These are phyloP conservation scores for Pseudogymnoascus sp. DNA, from an alignment of 2,329 filamentous ascomycete species.

Conservation along the genomic window DNA sequence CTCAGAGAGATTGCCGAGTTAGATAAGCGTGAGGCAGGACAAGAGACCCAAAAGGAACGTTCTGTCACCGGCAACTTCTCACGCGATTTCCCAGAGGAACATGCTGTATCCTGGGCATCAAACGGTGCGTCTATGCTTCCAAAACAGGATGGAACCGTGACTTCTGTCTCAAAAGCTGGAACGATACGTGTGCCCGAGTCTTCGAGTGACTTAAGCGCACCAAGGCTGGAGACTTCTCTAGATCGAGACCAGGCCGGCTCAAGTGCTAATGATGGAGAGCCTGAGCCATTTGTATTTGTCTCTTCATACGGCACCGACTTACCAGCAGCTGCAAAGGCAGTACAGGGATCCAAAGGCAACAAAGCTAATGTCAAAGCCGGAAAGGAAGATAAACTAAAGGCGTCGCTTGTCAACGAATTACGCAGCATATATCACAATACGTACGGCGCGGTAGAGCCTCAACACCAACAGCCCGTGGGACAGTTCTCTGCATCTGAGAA, in stretches of 20 bases:
- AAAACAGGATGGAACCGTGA: no score
- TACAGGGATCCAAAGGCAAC: conserved; percentile 12
- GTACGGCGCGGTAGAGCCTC: conserved; percentile 33
- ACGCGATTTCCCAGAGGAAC: no score
- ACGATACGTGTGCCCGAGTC: conserved; percentile 31
- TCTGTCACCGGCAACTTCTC: no score
- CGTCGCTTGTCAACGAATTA: conserved; percentile 31
- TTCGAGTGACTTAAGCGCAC: not conserved
- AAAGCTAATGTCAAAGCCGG: not conserved
- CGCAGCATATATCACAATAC: conserved; percentile 35
- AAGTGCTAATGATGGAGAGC: not conserved
- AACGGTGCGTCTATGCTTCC: no score
- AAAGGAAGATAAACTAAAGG: conserved; percentile 21
- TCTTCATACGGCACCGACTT: conserved; percentile 9
- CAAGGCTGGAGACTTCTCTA: no score
- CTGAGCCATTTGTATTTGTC: not conserved
- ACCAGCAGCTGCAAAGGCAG: conserved; percentile 18
- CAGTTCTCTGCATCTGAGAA: not conserved
- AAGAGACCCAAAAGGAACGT: no score
- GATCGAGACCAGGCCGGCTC: not conserved
- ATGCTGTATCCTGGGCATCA: no score
- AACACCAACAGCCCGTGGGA: conserved; percentile 23
- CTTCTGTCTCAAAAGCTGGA: not conserved
- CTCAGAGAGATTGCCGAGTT: conserved; percentile 16
- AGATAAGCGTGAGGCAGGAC: not conserved